Conservation (phyloP, 768 basidiomycete genomes). For the Hortiboletus flavorubellus region DNA sequence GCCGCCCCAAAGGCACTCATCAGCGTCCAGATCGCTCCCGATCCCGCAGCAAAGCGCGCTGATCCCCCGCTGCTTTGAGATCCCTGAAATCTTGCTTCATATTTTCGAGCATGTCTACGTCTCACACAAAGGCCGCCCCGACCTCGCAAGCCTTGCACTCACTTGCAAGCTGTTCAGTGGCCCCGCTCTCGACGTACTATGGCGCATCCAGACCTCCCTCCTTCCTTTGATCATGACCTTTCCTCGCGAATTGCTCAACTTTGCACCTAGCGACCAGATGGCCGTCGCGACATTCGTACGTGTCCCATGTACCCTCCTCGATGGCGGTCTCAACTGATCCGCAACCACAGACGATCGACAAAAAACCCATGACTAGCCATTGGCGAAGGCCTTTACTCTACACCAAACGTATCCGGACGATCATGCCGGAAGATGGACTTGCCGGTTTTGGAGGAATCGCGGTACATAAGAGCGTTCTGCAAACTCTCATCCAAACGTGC, state of each 20-base stretch:
- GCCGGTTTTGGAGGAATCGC: conserved; percentile 10
- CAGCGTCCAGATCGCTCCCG: not conserved
- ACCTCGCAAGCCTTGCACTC: conserved; percentile 14
- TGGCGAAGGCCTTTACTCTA: conserved; percentile 21
- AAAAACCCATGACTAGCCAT: conserved; percentile 8
- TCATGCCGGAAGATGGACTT: conserved; percentile 6
- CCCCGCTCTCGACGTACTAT: conserved; percentile 22
- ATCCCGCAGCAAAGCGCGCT: not conserved
- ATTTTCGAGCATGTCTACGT: conserved; percentile 18
- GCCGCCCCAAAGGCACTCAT: not conserved
- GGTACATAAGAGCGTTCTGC: conserved; percentile 16
- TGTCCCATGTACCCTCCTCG: not conserved
- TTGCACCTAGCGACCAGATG: conserved; percentile 13
- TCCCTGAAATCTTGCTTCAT: conserved; percentile 15
- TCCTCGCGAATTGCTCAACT: conserved; percentile 15
- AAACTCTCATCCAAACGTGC: conserved; percentile 19
- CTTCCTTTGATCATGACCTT: conserved; percentile 16
- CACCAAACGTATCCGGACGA: conserved; percentile 15
- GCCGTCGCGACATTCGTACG: conserved; percentile 18
- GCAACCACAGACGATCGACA: conserved; percentile 11
- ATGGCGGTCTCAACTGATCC: not conserved
- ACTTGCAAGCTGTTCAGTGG: conserved; percentile 18
- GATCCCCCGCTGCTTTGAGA: conserved; percentile 13
- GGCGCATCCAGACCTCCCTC: conserved; percentile 19
- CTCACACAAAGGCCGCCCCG: conserved; percentile 1